These are phyloP conservation scores for Piper betle DNA, from an alignment of 164 flowering plant genomes.

Conservation along the genomic window DNA sequence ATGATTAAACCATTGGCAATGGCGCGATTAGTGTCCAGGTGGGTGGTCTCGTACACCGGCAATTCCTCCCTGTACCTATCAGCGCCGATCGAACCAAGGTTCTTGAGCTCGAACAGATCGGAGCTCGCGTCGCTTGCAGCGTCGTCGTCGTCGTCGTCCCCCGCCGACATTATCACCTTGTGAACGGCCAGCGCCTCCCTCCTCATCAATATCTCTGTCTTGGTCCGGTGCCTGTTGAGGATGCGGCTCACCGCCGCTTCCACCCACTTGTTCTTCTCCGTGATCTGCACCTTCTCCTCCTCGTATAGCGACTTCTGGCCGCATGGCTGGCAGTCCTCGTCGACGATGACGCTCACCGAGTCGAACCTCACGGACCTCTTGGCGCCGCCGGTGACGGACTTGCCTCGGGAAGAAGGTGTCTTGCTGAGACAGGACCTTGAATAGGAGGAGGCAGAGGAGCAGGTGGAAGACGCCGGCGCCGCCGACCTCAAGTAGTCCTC, in stretches of 20 bases:
- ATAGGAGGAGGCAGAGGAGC: conserved; percentile 71
- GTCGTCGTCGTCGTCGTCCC: conserved; percentile 59
- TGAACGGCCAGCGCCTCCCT: conserved; percentile 12
- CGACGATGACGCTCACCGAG: conserved; percentile 59
- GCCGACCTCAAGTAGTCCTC: conserved; percentile 7
- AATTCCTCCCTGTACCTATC: conserved; percentile 63
- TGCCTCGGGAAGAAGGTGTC: conserved; percentile 39
- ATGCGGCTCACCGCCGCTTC: conserved; percentile 3
- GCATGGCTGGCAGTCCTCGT: conserved; percentile 45
- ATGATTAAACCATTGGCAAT: conserved; percentile 50
- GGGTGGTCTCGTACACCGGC: conserved; percentile 89
- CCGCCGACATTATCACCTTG: conserved; percentile 11
- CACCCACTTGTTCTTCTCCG: conserved; percentile 2
- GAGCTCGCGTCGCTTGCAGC: conserved; percentile 78
- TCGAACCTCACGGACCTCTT: conserved; percentile 70
- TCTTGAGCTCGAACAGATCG: conserved; percentile 84
- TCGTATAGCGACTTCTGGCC: conserved; percentile 34
- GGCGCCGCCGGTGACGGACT: conserved; percentile 23
- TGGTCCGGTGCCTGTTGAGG: conserved; percentile 27
- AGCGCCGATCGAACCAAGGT: conserved; percentile 49
- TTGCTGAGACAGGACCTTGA: conserved; percentile 82
- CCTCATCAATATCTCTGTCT: conserved; percentile 11
- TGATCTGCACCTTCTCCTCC: conserved; percentile 12
- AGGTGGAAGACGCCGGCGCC: conserved; percentile 26
- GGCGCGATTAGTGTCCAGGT: conserved; percentile 55